A percentile compares a stretch with the other conserved stretches of the same genome.
phyloP scores from a whole-genome alignment of 2,329 filamentous ascomycete genomes.

The Sporothrix brunneoviolacea region DNA sequence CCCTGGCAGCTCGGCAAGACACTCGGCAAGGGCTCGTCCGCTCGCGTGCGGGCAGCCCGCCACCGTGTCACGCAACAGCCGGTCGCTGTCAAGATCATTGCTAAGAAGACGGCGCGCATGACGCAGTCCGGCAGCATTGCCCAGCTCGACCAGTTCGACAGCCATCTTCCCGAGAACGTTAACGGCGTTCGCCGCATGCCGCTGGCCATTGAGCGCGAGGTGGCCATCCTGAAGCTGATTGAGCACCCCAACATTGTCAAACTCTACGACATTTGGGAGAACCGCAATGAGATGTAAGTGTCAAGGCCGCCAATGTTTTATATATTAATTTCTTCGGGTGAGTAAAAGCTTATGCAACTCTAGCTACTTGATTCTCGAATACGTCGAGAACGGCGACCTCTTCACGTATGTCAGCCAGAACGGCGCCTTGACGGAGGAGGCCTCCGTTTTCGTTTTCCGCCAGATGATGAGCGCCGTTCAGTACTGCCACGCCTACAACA shows the following conservation, averaged over 20 bases:
- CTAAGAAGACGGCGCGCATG: slow-evolving; percentile 70
- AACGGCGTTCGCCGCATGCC: slow-evolving; percentile 67
- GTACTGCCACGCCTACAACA: slow-evolving; percentile 90
- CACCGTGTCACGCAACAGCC: slow-evolving; percentile 72
- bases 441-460: slow-evolving; percentile 78
- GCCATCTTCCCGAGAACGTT: slow-evolving; percentile 45
- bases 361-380: slow-evolving; percentile 92
- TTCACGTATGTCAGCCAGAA: slow-evolving; percentile 77
- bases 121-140: slow-evolving; percentile 81
- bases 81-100: slow-evolving; percentile 93
- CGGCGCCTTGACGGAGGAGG: slow-evolving; percentile 69
- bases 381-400: slow-evolving; percentile 70
- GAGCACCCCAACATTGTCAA: slow-evolving; percentile 93
- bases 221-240: slow-evolving; percentile 94
- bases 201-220: slow-evolving; percentile 85
- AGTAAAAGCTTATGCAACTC: too few species aligned
- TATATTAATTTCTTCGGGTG: too few species aligned
- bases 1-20: slow-evolving; percentile 91
- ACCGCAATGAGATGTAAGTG: slow-evolving; percentile 82
- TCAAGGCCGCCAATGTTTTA: too few species aligned
- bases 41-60: slow-evolving; percentile 76
- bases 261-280: slow-evolving; percentile 96
- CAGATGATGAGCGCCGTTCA: slow-evolving; percentile 89
- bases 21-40: slow-evolving; percentile 83
- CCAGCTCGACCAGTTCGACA: slow-evolving; percentile 69